Conservation (phyloP, 2,329 filamentous ascomycete species). For the Monilinia fructicola region DNA sequence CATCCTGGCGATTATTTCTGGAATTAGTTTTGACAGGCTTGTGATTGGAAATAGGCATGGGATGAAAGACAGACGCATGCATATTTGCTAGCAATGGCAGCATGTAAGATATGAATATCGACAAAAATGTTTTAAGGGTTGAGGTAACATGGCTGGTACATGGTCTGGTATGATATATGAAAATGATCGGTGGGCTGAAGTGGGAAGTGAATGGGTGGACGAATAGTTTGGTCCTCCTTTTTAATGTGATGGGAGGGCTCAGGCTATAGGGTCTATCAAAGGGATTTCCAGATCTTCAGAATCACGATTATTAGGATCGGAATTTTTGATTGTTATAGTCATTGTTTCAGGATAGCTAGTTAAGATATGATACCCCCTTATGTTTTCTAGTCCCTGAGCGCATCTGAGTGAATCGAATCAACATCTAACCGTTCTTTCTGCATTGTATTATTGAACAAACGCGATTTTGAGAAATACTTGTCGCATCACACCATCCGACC, state of each 20-base stretch:
- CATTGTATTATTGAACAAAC: no score
- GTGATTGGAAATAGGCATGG: not conserved
- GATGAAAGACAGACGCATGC: slow-evolving; percentile 14
- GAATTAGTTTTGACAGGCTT: slow-evolving; percentile 10
- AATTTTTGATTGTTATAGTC: slow-evolving; percentile 4
- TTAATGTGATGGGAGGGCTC: slow-evolving; percentile 1
- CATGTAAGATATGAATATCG: slow-evolving; percentile 22
- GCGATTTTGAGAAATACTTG: no score
- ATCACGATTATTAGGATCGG: not conserved
- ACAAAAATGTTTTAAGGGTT: slow-evolving; percentile 11
- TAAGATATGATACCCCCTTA: slow-evolving; percentile 16
- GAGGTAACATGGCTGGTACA: slow-evolving; percentile 21
- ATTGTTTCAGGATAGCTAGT: slow-evolving; percentile 11
- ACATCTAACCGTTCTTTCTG: not conserved
- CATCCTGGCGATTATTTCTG: slow-evolving; percentile 6
- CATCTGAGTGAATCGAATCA: not conserved
- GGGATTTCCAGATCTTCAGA: not conserved
- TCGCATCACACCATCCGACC: no score
- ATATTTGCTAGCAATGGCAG: slow-evolving; percentile 21
- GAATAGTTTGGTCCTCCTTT: not conserved
- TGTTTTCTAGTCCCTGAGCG: not conserved
- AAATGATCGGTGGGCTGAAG: not conserved
- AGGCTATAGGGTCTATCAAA: not conserved
- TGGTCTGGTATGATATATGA: slow-evolving; percentile 8
- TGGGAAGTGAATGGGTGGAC: not conserved